phyloP scores from a whole-genome alignment of 176 grass and related monocot genomes.

The Poa annua region DNA sequence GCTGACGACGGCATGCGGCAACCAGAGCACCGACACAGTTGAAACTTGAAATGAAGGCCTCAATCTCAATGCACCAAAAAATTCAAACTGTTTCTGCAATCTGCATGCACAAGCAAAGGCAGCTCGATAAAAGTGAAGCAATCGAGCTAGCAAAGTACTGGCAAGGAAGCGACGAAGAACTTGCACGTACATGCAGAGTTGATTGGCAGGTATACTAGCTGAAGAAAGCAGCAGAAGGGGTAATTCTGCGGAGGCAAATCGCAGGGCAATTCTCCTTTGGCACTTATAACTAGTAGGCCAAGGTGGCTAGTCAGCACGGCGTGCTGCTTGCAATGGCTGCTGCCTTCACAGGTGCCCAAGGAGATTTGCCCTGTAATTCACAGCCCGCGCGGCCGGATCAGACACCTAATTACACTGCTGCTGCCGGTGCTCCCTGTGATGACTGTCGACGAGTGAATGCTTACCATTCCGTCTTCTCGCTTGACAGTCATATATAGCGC shows the following conservation, averaged over 20 bases:
- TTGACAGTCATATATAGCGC: conserved; percentile 30
- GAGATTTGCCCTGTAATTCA: conserved; percentile 54
- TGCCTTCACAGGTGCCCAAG: conserved; percentile 47
- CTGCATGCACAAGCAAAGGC: not conserved
- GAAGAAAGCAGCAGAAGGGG: not conserved
- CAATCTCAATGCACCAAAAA: not conserved
- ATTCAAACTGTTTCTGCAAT: not conserved
- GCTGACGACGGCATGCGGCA: not conserved
- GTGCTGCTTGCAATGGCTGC: not conserved
- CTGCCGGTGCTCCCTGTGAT: not conserved
- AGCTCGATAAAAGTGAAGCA: no score
- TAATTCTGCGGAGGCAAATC: conserved; percentile 40
- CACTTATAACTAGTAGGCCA: conserved; percentile 16
- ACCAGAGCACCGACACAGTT: not conserved
- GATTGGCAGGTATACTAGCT: not conserved
- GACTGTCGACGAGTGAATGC: not conserved
- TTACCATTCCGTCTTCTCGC: not conserved
- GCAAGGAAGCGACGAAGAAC: not conserved
- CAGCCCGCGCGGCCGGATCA: not conserved
- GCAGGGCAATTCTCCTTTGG: conserved; percentile 79
- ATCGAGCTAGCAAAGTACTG: not conserved
- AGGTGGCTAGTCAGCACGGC: not conserved
- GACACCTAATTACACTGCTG: not conserved
- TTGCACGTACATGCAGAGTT: not conserved
- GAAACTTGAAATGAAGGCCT: not conserved